Conservation (phyloP, 192 early-diverging fungal species). For the Lobosporangium transversale region DNA sequence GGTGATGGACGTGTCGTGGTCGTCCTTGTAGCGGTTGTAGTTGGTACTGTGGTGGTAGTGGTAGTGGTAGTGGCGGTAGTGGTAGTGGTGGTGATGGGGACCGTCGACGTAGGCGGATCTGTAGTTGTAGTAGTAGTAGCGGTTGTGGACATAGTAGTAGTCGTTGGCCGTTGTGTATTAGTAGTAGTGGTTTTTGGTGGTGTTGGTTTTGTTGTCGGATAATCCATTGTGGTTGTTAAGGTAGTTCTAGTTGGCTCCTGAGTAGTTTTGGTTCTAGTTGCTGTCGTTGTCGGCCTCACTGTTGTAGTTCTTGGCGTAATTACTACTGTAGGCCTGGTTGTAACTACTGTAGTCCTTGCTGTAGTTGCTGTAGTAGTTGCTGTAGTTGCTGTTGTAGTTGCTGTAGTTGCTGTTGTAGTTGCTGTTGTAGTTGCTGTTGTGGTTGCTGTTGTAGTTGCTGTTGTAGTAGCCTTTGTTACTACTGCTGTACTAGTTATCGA, state of each 20-base stretch:
- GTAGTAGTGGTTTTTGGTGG: conserved; percentile 13
- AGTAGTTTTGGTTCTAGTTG: background rate
- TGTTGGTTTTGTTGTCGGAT: background rate
- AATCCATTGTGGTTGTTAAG: background rate
- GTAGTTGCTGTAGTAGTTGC: background rate
- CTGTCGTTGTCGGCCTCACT: background rate
- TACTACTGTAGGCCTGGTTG: background rate
- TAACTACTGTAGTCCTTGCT: background rate
- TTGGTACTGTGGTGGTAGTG: background rate
- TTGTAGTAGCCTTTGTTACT: background rate
- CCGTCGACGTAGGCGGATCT: background rate
- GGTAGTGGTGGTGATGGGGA: background rate
- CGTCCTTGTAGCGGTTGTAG: background rate
- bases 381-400: background rate
- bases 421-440: background rate
- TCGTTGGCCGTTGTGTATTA: background rate
- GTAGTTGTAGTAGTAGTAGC: conserved; percentile 12
- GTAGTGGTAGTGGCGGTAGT: conserved; percentile 3
- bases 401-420: background rate
- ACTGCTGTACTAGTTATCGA: background rate
- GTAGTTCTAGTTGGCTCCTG: background rate
- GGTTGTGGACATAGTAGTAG: background rate
- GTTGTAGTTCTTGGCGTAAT: background rate
- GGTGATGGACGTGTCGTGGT: conserved; percentile 1
- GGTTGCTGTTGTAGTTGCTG: background rate